Conservation (phyloP, 768 basidiomycete species). For the Rhizopogon roseolus region DNA sequence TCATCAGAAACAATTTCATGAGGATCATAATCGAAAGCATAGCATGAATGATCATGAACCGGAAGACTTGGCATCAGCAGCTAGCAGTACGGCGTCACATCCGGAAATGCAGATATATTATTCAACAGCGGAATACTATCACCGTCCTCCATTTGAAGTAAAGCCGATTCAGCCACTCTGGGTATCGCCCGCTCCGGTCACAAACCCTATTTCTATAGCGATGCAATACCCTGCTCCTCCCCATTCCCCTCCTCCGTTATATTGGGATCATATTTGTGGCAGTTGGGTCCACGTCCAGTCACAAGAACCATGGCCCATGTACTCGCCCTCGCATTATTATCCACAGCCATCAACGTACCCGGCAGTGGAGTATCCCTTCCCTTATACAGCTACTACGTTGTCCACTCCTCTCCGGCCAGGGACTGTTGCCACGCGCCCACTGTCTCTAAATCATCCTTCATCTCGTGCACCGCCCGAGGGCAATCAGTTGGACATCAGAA, state of each 20-base stretch:
- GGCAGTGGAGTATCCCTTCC: conserved; percentile 6
- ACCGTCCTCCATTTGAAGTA: conserved; percentile 11
- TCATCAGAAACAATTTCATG: conserved; percentile 20
- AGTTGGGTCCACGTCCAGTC: conserved; percentile 26
- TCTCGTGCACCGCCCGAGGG: conserved; percentile 31
- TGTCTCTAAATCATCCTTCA: conserved; percentile 21
- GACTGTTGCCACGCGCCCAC: conserved; percentile 12
- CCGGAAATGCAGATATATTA: background rate
- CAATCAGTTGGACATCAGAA: conserved; percentile 61
- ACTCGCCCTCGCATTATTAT: conserved; percentile 26
- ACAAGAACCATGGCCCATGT: conserved; percentile 26
- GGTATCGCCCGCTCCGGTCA: conserved; percentile 16
- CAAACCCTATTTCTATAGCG: conserved; percentile 14
- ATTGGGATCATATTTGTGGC: conserved; percentile 24
- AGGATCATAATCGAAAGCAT: conserved; percentile 14
- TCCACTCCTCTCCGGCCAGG: conserved; percentile 14
- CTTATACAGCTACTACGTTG: background rate
- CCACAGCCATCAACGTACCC: conserved; percentile 25
- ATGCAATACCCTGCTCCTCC: conserved; percentile 24
- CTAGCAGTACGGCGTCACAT: background rate
- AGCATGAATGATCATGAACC: conserved; percentile 15
- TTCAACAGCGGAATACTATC: conserved; percentile 2
- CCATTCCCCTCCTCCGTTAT: conserved; percentile 17
- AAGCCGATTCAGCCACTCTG: conserved; percentile 19
- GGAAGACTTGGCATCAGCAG: conserved; percentile 9